Base-by-base conservation (phyloP, 768 basidiomycete species). In the Tricholoma bakamatsutake region DNA sequence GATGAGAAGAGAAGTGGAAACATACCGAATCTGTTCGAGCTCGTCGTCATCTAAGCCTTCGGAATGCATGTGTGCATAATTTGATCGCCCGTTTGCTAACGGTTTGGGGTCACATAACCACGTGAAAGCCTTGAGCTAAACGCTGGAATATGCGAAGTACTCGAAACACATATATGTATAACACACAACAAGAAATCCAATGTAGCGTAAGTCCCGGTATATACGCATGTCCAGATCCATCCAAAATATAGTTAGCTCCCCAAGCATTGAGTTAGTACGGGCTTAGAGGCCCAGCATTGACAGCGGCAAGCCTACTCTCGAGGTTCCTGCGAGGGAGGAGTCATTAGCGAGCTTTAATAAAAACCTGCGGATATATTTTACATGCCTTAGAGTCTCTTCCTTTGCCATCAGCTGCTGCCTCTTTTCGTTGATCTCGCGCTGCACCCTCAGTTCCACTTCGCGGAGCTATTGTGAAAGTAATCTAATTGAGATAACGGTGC, bases 381-480 rank as follows among this genome's bases (percentile, higher is more conserved):
- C 77, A 15, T 54, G 85, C 85, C 85, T 77, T 64, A 89, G 81
- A 17, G 85, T 82, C 65, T 89, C 88, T 69, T 95, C 92, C 70
- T 92, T 91, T 43, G 90, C 93, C 67, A 89, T 67, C 46, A 94
- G 74, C 69, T 93, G 87, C 66, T 94, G 90, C 62, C 86, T 79
- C 74, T 88, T 90, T 74, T 93, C 85, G 68, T 86, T 86, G 69
- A 95, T 87, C 69, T 95, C 92, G 55, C 91, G 79, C 68, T 93
- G 90, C 30, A 91, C 87, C 62, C 85, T 86, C 62, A 93, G 74
- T 67, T 95, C 91, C 67, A 90, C 82, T 67, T 93, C 93, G 61
- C 90, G 88, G 31, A 95, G 75, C 82, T 87, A 64, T 48, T 35
- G 53, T 24, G 28, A 45, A 50, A 21, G 50, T 45, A 61, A 15